Percentiles rank a stretch among this genome's conserved stretches.
phyloP scores from a whole-genome alignment of 2,329 filamentous ascomycete species.

The Teratosphaeria destructans region DNA sequence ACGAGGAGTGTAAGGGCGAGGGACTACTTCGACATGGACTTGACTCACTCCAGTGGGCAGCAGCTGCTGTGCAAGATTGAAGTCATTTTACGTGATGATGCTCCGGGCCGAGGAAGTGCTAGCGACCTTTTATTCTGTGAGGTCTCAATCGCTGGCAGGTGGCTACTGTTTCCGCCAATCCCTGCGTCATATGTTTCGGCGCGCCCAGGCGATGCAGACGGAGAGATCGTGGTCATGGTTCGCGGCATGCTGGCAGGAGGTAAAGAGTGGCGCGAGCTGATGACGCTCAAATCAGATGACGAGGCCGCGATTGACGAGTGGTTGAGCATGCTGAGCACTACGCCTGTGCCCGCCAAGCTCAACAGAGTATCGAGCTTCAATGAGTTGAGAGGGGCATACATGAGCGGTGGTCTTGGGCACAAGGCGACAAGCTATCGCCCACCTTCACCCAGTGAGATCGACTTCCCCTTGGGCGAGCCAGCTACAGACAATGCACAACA shows the following conservation, averaged over 20 bases:
- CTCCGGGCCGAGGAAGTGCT: constrained; percentile 51
- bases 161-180: constrained; percentile 89
- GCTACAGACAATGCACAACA: constrained; percentile 36
- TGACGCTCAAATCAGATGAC: constrained; percentile 66
- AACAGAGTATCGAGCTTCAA: constrained; percentile 45
- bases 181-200: constrained; percentile 64
- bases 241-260: constrained; percentile 54
- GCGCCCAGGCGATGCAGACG: constrained; percentile 59
- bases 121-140: constrained; percentile 91
- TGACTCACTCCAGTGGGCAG: constrained; percentile 83
- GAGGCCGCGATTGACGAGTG: constrained; percentile 74
- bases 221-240: constrained; percentile 78
- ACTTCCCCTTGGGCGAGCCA: constrained; percentile 53
- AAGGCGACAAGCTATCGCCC: background rate
- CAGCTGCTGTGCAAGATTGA: constrained; percentile 83
- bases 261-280: constrained; percentile 70
- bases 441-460: constrained; percentile 34
- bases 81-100: constrained; percentile 72
- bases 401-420: constrained; percentile 2
- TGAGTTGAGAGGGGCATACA: constrained; percentile 14
- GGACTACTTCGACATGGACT: constrained; percentile 76
- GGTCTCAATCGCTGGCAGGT: constrained; percentile 64
- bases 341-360: constrained; percentile 47
- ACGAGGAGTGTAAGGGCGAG: constrained; percentile 75
- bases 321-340: constrained; percentile 69